These are phyloP conservation scores for Ustilago trichophora DNA, from an alignment of 1,284 basidiomycete genomes.

Conservation along the genomic window DNA sequence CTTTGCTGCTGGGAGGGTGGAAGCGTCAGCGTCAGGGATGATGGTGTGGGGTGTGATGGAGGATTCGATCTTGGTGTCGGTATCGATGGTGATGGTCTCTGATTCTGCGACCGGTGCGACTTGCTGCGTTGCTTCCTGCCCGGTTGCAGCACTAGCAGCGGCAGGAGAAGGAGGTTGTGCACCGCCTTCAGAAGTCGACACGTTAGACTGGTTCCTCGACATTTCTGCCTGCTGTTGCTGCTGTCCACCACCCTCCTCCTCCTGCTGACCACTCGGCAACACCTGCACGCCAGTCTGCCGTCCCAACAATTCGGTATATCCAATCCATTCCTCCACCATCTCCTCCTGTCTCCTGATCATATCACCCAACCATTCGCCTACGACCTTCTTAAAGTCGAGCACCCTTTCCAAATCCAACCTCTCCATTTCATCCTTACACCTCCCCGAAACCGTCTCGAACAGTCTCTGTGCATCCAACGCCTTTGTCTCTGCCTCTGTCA, in stretches of 20 bases:
- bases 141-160: no score
- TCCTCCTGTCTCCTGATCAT: slow-evolving; percentile 84
- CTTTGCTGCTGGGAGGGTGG: no score
- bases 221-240: neutral
- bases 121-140: no score
- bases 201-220: neutral
- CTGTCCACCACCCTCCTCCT: neutral
- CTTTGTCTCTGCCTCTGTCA: slow-evolving; percentile 48
- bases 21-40: no score
- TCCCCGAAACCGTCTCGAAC: slow-evolving; percentile 84
- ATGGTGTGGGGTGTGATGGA: no score
- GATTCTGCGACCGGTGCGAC: no score
- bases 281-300: slow-evolving; percentile 51
- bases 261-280: neutral
- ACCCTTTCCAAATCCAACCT: slow-evolving; percentile 92
- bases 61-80: no score
- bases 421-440: slow-evolving; percentile 90
- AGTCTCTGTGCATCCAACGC: slow-evolving; percentile 73
- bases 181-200: no score
- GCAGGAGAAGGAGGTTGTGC: no score
- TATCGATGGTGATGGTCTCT: no score
- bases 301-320: slow-evolving; percentile 48
- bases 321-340: slow-evolving; percentile 68
- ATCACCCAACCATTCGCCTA: slow-evolving; percentile 81
- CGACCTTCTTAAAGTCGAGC: slow-evolving; percentile 81